These are phyloP conservation scores for Ascochyta fabae DNA, from an alignment of 2,329 filamentous ascomycete genomes.

Conservation along the genomic window DNA sequence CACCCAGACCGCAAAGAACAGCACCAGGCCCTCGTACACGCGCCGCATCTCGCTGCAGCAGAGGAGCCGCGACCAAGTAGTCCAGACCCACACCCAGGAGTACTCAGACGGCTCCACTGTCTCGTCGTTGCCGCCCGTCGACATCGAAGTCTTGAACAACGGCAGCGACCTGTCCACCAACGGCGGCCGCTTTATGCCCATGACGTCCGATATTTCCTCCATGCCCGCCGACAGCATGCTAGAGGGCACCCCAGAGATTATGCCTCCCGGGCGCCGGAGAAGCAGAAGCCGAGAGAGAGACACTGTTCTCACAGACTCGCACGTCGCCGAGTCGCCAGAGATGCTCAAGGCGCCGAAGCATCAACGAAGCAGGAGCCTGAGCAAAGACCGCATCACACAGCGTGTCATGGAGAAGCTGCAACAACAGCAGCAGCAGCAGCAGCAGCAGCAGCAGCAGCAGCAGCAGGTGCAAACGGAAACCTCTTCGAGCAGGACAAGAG, in stretches of 20 bases:
- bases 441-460: too few relatives aligned
- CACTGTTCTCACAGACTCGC: conserved; percentile 31
- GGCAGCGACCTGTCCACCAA: conserved; percentile 71
- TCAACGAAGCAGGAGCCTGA: conserved; percentile 67
- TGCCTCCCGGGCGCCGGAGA: conserved; percentile 54
- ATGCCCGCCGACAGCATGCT: conserved; percentile 77
- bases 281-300: conserved; percentile 59
- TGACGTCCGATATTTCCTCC: conserved; percentile 84
- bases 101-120: conserved; percentile 84
- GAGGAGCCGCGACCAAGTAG: conserved; percentile 50
- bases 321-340: conserved; percentile 31
- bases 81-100: conserved; percentile 45
- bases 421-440: too few relatives aligned
- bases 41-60: conserved; percentile 69
- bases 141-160: conserved; percentile 83
- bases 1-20: conserved; percentile 76
- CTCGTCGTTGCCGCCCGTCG: conserved; percentile 72
- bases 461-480: conserved; percentile 56
- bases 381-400: conserved; percentile 70
- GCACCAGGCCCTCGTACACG: conserved; percentile 70
- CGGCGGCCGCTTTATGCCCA: conserved; percentile 68
- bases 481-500: conserved; percentile 40
- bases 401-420: conserved; percentile 72
- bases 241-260: conserved; percentile 59
- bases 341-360: conserved; percentile 64